Percentiles rank a stretch among this genome's conserved stretches.
Conservation (phyloP, 495 filamentous ascomycete genomes). For the Articulospora tetracladia region DNA sequence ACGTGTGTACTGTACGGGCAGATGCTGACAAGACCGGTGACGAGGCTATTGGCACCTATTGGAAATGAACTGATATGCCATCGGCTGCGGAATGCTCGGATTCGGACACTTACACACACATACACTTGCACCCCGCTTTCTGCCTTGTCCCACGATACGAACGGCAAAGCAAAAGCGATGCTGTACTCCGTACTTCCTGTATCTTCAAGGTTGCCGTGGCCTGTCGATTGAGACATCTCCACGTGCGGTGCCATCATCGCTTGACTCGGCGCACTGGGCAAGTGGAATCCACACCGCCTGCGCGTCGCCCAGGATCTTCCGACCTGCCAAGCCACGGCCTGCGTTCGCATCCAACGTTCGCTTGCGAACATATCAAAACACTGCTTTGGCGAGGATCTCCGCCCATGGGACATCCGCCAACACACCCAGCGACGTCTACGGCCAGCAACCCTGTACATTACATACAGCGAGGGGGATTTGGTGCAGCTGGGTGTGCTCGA, state of each 20-base stretch:
- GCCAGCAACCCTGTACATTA: neutral
- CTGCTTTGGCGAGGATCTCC: neutral
- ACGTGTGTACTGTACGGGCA: too few relatives aligned
- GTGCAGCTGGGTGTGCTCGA: neutral
- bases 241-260: conserved; percentile 7
- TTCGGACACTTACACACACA: too few relatives aligned
- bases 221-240: neutral
- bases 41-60: too few relatives aligned
- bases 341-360: neutral
- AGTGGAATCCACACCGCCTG: conserved; percentile 14
- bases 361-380: neutral
- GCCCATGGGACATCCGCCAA: neutral
- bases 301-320: conserved; percentile 15
- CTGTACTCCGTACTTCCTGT: too few relatives aligned
- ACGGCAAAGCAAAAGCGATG: too few relatives aligned
- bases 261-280: conserved; percentile 1
- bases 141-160: too few relatives aligned
- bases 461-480: neutral
- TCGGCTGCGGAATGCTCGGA: too few relatives aligned
- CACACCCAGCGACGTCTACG: neutral
- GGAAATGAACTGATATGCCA: too few relatives aligned
- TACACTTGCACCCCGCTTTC: too few relatives aligned
- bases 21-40: too few relatives aligned
- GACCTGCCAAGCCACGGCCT: conserved; percentile 14
- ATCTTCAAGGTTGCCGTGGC: neutral